Percentiles rank a stretch among this genome's conserved stretches.
These are phyloP conservation scores for Amesomyces nigricolor DNA, from an alignment of 2,329 filamentous ascomycete genomes.

Conservation along the genomic window DNA sequence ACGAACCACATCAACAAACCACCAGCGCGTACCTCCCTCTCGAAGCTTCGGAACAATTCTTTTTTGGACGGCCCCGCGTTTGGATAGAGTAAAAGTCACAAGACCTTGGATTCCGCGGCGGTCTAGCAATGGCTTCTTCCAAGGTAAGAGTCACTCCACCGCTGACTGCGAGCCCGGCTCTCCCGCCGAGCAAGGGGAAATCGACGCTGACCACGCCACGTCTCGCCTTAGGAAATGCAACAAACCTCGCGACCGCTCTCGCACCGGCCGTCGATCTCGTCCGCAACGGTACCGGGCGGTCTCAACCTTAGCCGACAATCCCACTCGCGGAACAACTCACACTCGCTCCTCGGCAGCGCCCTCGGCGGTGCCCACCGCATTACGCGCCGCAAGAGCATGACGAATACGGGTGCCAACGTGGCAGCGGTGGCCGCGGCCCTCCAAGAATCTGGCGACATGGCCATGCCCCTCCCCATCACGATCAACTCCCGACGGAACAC, in stretches of 20 bases:
- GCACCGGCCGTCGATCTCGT: slow-evolving; percentile 56
- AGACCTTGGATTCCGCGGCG: slow-evolving; percentile 17
- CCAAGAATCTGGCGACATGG: slow-evolving; percentile 58
- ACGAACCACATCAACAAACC: neutral
- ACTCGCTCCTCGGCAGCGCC: slow-evolving; percentile 71
- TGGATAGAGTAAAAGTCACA: slow-evolving; percentile 19
- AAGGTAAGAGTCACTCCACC: slow-evolving; percentile 24
- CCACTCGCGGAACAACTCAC: slow-evolving; percentile 71
- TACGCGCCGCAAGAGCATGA: slow-evolving; percentile 90
- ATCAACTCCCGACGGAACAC: slow-evolving; percentile 58
- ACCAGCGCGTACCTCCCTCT: slow-evolving; percentile 1
- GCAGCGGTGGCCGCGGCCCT: slow-evolving; percentile 70
- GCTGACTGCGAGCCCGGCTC: slow-evolving; percentile 17
- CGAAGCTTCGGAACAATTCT: neutral
- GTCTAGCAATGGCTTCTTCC: slow-evolving; percentile 31
- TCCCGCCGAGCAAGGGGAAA: slow-evolving; percentile 26
- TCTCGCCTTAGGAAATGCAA: slow-evolving; percentile 52
- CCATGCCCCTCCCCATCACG: slow-evolving; percentile 52
- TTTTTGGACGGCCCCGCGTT: slow-evolving; percentile 16
- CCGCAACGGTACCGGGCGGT: slow-evolving; percentile 51
- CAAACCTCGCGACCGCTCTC: slow-evolving; percentile 62
- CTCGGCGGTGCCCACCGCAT: slow-evolving; percentile 80
- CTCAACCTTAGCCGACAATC: slow-evolving; percentile 53
- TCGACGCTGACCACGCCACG: slow-evolving; percentile 34
- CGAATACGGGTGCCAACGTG: slow-evolving; percentile 65